phyloP scores from a whole-genome alignment of 2,329 filamentous ascomycete genomes.

The Fusarium circinatum region DNA sequence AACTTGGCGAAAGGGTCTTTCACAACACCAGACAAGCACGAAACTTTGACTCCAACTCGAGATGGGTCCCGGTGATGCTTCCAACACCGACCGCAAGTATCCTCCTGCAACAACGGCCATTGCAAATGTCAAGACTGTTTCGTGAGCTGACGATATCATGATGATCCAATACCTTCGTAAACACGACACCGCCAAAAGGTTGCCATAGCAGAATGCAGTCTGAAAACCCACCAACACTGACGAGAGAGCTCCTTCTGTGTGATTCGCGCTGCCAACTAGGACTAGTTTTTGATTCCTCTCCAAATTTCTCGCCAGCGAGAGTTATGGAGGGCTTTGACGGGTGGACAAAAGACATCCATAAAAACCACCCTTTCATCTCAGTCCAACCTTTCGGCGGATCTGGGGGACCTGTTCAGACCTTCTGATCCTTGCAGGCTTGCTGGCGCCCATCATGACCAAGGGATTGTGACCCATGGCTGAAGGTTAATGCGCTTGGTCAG shows the following conservation, averaged over 20 bases:
- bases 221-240: slow-evolving; percentile 18
- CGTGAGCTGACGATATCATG: slow-evolving; percentile 18
- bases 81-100: slow-evolving; percentile 11
- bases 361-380: slow-evolving; percentile 82
- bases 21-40: slow-evolving; percentile 77
- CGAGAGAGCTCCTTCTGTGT: slow-evolving; percentile 73
- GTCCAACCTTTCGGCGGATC: slow-evolving; percentile 51
- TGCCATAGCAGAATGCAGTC: slow-evolving; percentile 26
- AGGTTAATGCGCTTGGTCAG: slow-evolving; percentile 69
- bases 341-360: slow-evolving; percentile 95
- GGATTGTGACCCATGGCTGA: slow-evolving; percentile 55
- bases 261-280: slow-evolving; percentile 85
- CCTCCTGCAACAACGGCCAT: slow-evolving; percentile 1
- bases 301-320: slow-evolving; percentile 51
- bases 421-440: slow-evolving; percentile 47
- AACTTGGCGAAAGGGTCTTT: slow-evolving; percentile 13
- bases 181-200: slow-evolving; percentile 22
- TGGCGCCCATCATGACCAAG: slow-evolving; percentile 61
- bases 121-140: slow-evolving; percentile 23
- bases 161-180: slow-evolving; percentile 34
- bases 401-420: slow-evolving; percentile 58
- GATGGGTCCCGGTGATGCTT: slow-evolving; percentile 78
- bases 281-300: slow-evolving; percentile 96
- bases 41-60: slow-evolving; percentile 93
- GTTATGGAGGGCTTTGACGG: slow-evolving; percentile 71